These are phyloP conservation scores for Neurospora sp. DNA, from an alignment of 495 filamentous ascomycete species.

Conservation along the genomic window DNA sequence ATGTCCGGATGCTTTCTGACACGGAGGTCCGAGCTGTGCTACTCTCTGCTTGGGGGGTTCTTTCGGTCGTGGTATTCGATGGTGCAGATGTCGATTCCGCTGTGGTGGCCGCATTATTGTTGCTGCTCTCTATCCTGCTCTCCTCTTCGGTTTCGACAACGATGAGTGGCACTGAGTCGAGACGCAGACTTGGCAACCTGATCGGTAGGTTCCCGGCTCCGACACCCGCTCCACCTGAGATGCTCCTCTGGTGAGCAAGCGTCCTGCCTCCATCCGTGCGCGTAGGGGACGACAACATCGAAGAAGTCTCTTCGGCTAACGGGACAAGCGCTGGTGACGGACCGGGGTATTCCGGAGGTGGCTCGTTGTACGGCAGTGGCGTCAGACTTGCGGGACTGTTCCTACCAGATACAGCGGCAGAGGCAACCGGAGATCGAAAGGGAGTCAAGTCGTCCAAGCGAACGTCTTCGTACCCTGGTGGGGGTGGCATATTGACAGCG, in stretches of 20 bases:
- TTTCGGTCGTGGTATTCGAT: not conserved
- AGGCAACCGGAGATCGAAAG: conserved; percentile 15
- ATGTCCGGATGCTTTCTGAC: not conserved
- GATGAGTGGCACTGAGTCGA: not conserved
- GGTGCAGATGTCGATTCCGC: not conserved
- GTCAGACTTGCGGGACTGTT: conserved; percentile 10
- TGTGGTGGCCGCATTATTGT: not conserved
- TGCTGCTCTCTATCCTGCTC: not conserved
- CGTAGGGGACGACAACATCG: not conserved
- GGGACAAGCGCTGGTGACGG: conserved; percentile 6
- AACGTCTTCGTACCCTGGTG: conserved; percentile 47
- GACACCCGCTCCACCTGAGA: not conserved
- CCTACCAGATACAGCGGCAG: conserved; percentile 21
- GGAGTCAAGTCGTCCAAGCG: conserved; percentile 33
- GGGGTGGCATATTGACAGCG: conserved; percentile 36
- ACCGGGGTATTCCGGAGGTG: conserved; percentile 41
- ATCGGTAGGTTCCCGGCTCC: not conserved
- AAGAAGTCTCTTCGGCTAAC: not conserved
- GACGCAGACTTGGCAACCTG: not conserved
- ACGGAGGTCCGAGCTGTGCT: not conserved
- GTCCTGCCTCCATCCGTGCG: not conserved
- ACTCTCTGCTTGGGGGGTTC: not conserved
- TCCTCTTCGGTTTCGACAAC: not conserved
- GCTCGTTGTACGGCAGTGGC: conserved; percentile 22
- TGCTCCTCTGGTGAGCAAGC: not conserved